Percentiles rank a stretch among this genome's conserved stretches.
Conservation (phyloP, 495 filamentous ascomycete genomes). For the Daldinia childiae region DNA sequence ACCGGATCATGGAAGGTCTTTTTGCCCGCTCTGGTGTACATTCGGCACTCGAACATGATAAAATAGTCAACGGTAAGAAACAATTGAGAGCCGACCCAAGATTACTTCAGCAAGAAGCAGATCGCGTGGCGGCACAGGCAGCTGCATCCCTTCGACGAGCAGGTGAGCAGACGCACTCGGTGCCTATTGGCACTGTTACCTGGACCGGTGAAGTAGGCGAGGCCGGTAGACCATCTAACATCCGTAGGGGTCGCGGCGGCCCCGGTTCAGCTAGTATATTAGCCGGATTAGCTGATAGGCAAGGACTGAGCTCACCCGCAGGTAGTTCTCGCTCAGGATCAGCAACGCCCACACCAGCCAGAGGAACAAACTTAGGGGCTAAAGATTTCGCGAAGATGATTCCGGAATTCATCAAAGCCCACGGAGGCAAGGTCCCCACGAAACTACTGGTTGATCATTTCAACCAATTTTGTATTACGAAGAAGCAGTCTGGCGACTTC, state of each 20-base stretch:
- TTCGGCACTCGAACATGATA: conserved; percentile 86
- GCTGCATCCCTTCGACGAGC: conserved; percentile 76
- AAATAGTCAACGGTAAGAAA: conserved; percentile 75
- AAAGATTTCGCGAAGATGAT: conserved; percentile 78
- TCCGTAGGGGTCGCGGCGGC: conserved; percentile 51
- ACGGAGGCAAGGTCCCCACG: conserved; percentile 75
- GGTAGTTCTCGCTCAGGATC: conserved; percentile 46
- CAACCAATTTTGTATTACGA: conserved; percentile 58
- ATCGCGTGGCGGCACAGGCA: conserved; percentile 78
- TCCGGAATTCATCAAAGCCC: conserved; percentile 72
- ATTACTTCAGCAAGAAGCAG: conserved; percentile 83
- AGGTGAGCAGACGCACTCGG: conserved; percentile 71
- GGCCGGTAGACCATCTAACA: conserved; percentile 65
- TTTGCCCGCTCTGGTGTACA: conserved; percentile 87
- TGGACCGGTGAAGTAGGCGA: conserved; percentile 90
- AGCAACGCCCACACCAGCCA: conserved; percentile 17
- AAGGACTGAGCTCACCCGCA: conserved; percentile 52
- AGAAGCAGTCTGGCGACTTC: conserved; percentile 56
- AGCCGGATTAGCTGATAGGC: conserved; percentile 66
- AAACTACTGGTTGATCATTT: conserved; percentile 85
- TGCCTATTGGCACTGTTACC: conserved; percentile 85
- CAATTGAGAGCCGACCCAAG: conserved; percentile 71
- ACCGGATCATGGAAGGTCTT: conserved; percentile 84
- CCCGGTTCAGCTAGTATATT: conserved; percentile 66
- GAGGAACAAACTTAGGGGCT: conserved; percentile 44